Evolutionary conservation across 2,329 filamentous ascomycete species (phyloP).

Genomic region (Achaetomium macrosporum): DNA sequence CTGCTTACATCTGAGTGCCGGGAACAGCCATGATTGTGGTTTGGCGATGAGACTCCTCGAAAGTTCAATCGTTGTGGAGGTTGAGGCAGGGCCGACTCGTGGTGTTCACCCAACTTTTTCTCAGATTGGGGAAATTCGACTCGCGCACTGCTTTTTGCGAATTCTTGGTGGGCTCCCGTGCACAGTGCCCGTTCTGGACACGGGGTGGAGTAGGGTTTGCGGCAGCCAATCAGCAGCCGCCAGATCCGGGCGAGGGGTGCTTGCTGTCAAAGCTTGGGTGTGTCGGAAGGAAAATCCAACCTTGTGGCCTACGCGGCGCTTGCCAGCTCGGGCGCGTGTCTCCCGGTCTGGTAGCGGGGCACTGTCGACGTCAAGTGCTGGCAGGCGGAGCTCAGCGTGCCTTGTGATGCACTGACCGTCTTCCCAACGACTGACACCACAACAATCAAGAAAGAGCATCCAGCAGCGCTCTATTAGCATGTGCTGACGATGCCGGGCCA

Average conservation of each 20-base stretch:
- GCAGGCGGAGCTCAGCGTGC: background rate
- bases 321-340: slow-evolving; percentile 4
- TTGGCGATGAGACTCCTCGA: slow-evolving; percentile 29
- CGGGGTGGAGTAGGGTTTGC: slow-evolving; percentile 26
- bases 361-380: slow-evolving; percentile 22
- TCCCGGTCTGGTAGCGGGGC: slow-evolving; percentile 3
- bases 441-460: background rate
- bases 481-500: slow-evolving; percentile 7
- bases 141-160: slow-evolving; percentile 25
- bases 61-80: slow-evolving; percentile 34
- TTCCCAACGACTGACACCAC: background rate
- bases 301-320: slow-evolving; percentile 9
- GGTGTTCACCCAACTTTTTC: slow-evolving; percentile 25
- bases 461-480: background rate
- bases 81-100: slow-evolving; percentile 27
- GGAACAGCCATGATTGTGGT: slow-evolving; percentile 54
- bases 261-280: background rate
- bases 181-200: slow-evolving; percentile 11
- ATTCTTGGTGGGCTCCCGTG: slow-evolving; percentile 25
- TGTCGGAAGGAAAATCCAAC: slow-evolving; percentile 2
- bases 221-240: slow-evolving; percentile 14
- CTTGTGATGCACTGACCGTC: slow-evolving; percentile 12
- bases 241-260: background rate
- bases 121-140: slow-evolving; percentile 25
- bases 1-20: slow-evolving; percentile 56